Conservation (phyloP, 768 basidiomycete species). For the Pseudohyphozyma bogoriensis region DNA sequence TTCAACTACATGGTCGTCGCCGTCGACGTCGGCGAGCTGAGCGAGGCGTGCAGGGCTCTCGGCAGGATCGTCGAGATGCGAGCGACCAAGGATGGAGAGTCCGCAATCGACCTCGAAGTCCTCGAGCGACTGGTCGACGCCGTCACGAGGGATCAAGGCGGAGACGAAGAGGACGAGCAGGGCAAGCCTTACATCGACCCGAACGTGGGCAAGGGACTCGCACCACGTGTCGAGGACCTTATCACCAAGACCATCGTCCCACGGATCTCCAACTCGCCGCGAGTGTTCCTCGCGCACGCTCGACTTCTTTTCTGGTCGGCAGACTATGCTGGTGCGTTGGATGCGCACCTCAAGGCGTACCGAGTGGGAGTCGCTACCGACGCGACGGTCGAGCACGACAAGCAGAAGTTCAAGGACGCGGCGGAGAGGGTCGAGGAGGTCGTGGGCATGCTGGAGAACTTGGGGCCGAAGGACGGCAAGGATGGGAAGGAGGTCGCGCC, state of each 20-base stretch:
- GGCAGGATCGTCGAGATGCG: slow-evolving; percentile 70
- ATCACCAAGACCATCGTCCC: slow-evolving; percentile 73
- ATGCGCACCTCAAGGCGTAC: slow-evolving; percentile 78
- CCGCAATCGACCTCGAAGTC: slow-evolving; percentile 71
- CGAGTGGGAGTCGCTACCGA: slow-evolving; percentile 56
- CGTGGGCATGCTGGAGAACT: slow-evolving; percentile 69
- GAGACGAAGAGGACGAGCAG: slow-evolving; percentile 20
- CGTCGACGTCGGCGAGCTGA: slow-evolving; percentile 83
- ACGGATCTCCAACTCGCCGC: slow-evolving; percentile 56
- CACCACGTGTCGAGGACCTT: slow-evolving; percentile 57
- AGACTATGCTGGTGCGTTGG: slow-evolving; percentile 65
- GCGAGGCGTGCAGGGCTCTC: slow-evolving; percentile 75
- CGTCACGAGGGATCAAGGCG: slow-evolving; percentile 50
- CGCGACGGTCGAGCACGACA: slow-evolving; percentile 53
- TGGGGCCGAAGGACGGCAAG: slow-evolving; percentile 52
- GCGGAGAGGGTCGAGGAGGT: slow-evolving; percentile 70
- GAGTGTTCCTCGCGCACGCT: slow-evolving; percentile 74
- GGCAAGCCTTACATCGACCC: slow-evolving; percentile 40
- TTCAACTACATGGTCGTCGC: slow-evolving; percentile 90
- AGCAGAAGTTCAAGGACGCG: slow-evolving; percentile 61
- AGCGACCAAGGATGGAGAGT: slow-evolving; percentile 45
- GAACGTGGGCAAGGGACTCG: slow-evolving; percentile 59
- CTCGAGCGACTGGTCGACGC: slow-evolving; percentile 80
- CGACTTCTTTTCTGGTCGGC: slow-evolving; percentile 64
- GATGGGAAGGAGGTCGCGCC: slow-evolving; percentile 35